These are phyloP conservation scores for Trypanosoma grayi DNA, from an alignment of 208 protist species.

Conservation along the genomic window DNA sequence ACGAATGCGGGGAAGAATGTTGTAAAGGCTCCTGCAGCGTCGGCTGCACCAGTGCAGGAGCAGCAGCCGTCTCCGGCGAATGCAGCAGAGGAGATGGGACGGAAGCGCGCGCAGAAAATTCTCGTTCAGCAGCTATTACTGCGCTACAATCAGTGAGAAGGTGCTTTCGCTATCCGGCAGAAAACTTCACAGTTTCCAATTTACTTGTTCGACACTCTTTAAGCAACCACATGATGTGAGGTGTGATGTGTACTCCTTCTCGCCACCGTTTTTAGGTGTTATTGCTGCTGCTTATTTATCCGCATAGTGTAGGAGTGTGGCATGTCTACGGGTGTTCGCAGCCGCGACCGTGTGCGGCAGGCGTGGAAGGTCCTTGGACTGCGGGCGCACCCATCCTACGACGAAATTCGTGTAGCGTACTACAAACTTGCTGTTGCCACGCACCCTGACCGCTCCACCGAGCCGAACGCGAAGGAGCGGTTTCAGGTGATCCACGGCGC, in stretches of 20 bases:
- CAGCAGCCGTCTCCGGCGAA: background rate
- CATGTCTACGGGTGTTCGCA: constrained; percentile 1
- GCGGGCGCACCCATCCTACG: constrained; percentile 2
- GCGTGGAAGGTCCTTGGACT: constrained; percentile 22
- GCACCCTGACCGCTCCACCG: constrained; percentile 22
- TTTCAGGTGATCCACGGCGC: constrained; percentile 24
- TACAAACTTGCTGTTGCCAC: constrained; percentile 18
- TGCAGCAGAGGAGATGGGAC: constrained; percentile 21
- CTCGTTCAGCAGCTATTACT: constrained; percentile 3
- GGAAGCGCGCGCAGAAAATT: constrained; percentile 16
- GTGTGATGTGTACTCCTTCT: no score
- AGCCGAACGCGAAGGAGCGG: constrained; percentile 8
- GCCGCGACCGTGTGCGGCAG: background rate
- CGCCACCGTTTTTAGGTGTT: no score
- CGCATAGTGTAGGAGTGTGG: background rate
- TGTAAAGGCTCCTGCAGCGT: background rate
- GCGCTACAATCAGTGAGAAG: background rate
- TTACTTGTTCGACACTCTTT: no score
- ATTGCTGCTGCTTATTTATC: no score
- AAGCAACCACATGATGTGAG: no score
- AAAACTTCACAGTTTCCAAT: no score
- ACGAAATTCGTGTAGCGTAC: constrained; percentile 19
- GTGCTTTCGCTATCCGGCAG: background rate
- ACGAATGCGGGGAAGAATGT: background rate
- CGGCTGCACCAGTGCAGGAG: background rate